Evolutionary conservation across 2,329 filamentous ascomycete species (phyloP).

Genomic region (Sporothrix curviconia): DNA sequence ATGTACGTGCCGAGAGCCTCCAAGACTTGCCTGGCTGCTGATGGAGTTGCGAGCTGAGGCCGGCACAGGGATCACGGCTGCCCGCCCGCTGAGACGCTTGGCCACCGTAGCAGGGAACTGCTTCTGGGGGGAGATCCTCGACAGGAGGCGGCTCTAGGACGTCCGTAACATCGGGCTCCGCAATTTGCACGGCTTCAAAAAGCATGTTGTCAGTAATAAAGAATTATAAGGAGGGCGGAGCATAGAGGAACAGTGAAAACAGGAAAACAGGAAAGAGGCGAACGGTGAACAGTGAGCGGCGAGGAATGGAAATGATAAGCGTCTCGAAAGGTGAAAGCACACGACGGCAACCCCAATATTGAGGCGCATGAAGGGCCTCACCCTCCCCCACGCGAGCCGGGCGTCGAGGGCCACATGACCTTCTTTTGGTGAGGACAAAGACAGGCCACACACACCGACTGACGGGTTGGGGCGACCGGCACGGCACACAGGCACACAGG

Average conservation of each 20-base stretch:
- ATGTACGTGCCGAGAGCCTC: slow-evolving; percentile 27
- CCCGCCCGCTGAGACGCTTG: slow-evolving; percentile 39
- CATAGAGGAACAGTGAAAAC: neutral
- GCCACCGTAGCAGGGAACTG: slow-evolving; percentile 40
- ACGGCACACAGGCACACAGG: too few species aligned
- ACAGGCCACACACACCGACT: neutral
- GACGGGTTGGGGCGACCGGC: too few species aligned
- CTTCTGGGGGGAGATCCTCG: slow-evolving; percentile 34
- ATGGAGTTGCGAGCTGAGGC: slow-evolving; percentile 42
- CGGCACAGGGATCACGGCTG: slow-evolving; percentile 28
- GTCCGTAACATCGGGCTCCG: slow-evolving; percentile 38
- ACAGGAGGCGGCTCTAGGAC: slow-evolving; percentile 19
- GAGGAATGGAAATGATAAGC: neutral
- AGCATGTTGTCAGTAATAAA: neutral
- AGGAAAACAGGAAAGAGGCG: neutral
- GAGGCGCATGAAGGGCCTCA: neutral
- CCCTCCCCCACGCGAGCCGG: neutral
- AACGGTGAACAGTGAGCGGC: too few species aligned
- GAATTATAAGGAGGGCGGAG: neutral
- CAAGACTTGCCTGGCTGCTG: slow-evolving; percentile 30
- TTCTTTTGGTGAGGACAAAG: neutral
- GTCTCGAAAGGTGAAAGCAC: too few species aligned
- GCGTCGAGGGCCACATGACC: neutral
- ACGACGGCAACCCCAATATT: neutral
- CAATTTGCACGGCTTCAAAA: slow-evolving; percentile 50